Evolutionary conservation across 257 asterid genomes (phyloP).

Genomic region (Eustoma russellianum): DNA sequence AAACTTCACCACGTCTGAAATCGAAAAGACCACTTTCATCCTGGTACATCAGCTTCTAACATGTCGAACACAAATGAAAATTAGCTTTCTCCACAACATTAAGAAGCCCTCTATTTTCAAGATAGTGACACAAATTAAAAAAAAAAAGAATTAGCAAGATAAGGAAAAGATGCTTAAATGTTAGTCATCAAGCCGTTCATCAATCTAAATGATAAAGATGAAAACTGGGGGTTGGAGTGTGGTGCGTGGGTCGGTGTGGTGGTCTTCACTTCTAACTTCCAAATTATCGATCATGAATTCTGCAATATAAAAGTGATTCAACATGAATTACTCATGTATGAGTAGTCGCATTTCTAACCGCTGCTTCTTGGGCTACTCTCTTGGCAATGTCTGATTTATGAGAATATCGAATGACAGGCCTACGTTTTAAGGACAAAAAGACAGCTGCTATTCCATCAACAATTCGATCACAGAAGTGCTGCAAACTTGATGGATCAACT

Average conservation of each 20-base stretch:
- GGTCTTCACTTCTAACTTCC: too few relatives aligned
- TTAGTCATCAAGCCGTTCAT: neutral
- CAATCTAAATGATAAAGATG: neutral
- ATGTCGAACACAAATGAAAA: slow-evolving; percentile 9
- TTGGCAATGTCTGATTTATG: slow-evolving; percentile 81
- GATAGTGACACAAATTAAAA: too few relatives aligned
- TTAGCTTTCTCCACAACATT: slow-evolving; percentile 1
- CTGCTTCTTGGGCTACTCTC: slow-evolving; percentile 86
- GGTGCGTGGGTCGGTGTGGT: too few relatives aligned
- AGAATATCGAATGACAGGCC: slow-evolving; percentile 89
- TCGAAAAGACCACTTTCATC: slow-evolving; percentile 94
- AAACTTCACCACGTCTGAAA: slow-evolving; percentile 86
- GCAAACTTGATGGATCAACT: slow-evolving; percentile 81
- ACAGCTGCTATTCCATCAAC: slow-evolving; percentile 92
- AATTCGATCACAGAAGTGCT: slow-evolving; percentile 66
- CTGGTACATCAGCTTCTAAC: slow-evolving; percentile 97
- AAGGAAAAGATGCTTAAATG: too few relatives aligned
- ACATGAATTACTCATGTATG: neutral
- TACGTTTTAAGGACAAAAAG: slow-evolving; percentile 72
- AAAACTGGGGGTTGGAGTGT: too few relatives aligned
- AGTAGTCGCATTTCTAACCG: slow-evolving; percentile 36
- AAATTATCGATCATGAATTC: too few relatives aligned
- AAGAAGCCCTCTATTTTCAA: too few relatives aligned
- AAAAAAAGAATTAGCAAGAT: too few relatives aligned
- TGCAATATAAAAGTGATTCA: neutral